Evolutionary conservation across 768 basidiomycete genomes (phyloP), one percentile per base, ranked within the genome.

Genomic region (Trametes coccinea): DNA sequence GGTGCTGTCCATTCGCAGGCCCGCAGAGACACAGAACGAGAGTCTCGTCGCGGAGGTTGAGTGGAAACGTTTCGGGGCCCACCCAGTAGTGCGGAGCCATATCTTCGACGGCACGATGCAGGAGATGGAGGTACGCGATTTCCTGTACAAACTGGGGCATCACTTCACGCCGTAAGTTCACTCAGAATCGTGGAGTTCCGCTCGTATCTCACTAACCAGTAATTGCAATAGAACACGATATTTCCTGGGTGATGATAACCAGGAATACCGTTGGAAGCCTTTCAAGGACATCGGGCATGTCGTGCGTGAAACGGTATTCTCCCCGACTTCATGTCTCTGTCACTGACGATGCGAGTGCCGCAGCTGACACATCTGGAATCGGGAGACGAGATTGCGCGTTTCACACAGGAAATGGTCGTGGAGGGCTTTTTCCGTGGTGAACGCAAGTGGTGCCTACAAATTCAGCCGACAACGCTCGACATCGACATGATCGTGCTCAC

Each of bases 401-500:
- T 78, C 45, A 73, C 70, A 3, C 56, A 65, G 30, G 68, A 71
- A 22, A 62, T 72, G 41, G 76, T 76, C 41, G 63, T 69, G 6
- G 79, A 82, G 47, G 84, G 83, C 4, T 64, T 78, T 47, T 84
- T 84, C 64, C 75, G 77, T 5, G 80, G 79, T 22, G 76, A 84
- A 67, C 75, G 73, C 61, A 83, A 79, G 63, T 75, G 78, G 44
- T 73, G 77, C 27, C 76, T 85, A 29, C 72, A 73, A 45, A 77
- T 84, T 48, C 75, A 82, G 54, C 80, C 82, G n/a, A 66, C 67
- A 56, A 73, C 74, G 31, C 69, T 83, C 22, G 80, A 84, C 67
- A 74, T 82, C 57, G 83, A 85, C 70, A 73, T 85, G 50, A 72
- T 85, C 43, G 71, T 85, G 11, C 70, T 84, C 29, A 81, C 84